Percentiles rank a stretch among this genome's conserved stretches.
Conservation (phyloP, 2,329 filamentous ascomycete species). For the Apiospora arundinis region DNA sequence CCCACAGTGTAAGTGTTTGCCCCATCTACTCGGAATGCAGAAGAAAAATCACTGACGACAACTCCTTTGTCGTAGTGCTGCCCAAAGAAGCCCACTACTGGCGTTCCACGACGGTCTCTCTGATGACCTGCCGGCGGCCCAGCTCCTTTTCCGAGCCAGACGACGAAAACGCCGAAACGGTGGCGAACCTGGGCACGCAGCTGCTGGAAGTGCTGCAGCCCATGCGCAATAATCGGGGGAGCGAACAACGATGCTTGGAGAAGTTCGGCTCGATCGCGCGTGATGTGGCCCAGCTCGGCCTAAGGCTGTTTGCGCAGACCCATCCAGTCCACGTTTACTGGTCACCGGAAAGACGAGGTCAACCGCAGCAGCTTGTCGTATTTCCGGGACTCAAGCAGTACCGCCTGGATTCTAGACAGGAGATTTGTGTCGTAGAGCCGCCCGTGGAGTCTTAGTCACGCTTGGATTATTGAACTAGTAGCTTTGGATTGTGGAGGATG, state of each 20-base stretch:
- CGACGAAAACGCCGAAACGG: not conserved
- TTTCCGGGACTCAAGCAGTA: not conserved
- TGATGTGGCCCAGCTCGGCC: not conserved
- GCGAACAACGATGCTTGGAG: not conserved
- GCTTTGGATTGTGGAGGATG: no score
- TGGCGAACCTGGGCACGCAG: not conserved
- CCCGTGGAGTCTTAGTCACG: not conserved
- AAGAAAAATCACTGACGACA: not conserved
- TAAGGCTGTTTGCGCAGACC: not conserved
- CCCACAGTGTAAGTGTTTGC: not conserved
- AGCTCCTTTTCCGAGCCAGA: not conserved
- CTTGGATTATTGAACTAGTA: no score
- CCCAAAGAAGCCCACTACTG: not conserved
- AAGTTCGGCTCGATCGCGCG: not conserved
- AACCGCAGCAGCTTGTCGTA: not conserved
- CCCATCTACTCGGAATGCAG: no score
- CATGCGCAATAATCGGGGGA: not conserved
- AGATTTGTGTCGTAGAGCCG: not conserved
- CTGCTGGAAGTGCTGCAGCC: not conserved
- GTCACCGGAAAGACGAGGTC: not conserved
- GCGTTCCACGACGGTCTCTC: not conserved
- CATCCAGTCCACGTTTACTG: not conserved
- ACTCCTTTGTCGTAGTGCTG: not conserved
- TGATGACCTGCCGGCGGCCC: not conserved
- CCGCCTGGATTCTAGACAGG: not conserved